Evolutionary conservation across 106 monocot species (phyloP).

Genomic region (Dendrobium huoshanense): DNA sequence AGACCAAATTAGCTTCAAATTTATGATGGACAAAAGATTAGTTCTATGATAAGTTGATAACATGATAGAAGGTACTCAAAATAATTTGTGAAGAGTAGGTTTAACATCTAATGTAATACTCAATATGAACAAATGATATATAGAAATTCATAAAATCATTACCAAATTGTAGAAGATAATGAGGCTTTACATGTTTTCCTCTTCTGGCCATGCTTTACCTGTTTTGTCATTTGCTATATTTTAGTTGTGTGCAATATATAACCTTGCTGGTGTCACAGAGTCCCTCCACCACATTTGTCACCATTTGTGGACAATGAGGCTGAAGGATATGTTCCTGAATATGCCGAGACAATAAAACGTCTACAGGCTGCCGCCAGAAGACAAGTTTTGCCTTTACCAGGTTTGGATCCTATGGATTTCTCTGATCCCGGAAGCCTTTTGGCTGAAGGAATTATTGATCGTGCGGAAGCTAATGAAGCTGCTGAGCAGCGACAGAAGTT

Average conservation of each 20-base stretch:
- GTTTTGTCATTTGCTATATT: neutral
- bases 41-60: too few species aligned
- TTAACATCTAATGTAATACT: too few species aligned
- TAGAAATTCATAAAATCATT: too few species aligned
- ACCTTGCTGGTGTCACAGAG: conserved; percentile 27
- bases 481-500: conserved; percentile 67
- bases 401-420: conserved; percentile 36
- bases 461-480: conserved; percentile 78
- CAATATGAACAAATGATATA: too few species aligned
- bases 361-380: conserved; percentile 64
- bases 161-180: neutral
- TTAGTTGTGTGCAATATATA: neutral
- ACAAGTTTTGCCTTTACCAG: conserved; percentile 76
- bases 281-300: conserved; percentile 90
- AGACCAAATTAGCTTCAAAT: too few species aligned
- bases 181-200: neutral
- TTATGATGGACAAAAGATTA: too few species aligned
- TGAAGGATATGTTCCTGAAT: conserved; percentile 94
- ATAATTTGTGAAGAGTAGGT: too few species aligned
- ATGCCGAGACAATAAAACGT: conserved; percentile 82
- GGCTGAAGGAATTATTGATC: conserved; percentile 70
- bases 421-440: conserved; percentile 47
- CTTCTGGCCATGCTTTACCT: neutral
- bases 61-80: too few species aligned
- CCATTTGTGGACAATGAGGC: conserved; percentile 95